Percentiles rank a stretch among this genome's conserved stretches.
Evolutionary conservation across 768 basidiomycete genomes (phyloP).

Genomic region (Rhizopogon roseolus): DNA sequence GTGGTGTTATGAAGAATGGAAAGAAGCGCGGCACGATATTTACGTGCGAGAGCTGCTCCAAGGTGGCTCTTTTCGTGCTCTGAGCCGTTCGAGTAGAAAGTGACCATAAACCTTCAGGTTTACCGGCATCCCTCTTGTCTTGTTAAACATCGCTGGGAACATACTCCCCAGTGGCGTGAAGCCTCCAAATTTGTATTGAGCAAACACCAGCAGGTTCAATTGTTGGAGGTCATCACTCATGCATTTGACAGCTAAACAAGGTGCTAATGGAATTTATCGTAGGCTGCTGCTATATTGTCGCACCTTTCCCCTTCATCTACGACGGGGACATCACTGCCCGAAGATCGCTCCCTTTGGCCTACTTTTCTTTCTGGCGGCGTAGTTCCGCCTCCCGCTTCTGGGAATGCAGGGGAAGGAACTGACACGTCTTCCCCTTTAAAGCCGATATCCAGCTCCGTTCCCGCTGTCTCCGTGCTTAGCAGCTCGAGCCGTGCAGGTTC

Average conservation of each 20-base stretch:
- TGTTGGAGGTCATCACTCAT: slow-evolving; percentile 66
- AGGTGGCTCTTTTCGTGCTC: slow-evolving; percentile 43
- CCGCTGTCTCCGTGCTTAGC: slow-evolving; percentile 26
- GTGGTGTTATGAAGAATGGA: slow-evolving; percentile 30
- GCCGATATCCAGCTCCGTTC: slow-evolving; percentile 51
- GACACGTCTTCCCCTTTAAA: slow-evolving; percentile 10
- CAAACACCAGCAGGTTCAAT: slow-evolving; percentile 96
- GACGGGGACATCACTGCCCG: slow-evolving; percentile 76
- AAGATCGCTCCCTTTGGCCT: slow-evolving; percentile 92
- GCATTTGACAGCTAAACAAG: not conserved
- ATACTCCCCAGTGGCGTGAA: slow-evolving; percentile 94
- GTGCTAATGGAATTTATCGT: slow-evolving; percentile 9
- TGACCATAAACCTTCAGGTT: slow-evolving; percentile 39
- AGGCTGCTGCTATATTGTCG: slow-evolving; percentile 94
- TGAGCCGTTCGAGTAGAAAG: not conserved
- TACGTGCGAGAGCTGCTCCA: slow-evolving; percentile 91
- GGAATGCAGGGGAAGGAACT: slow-evolving; percentile 17
- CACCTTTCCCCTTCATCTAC: slow-evolving; percentile 67
- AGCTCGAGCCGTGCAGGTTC: slow-evolving; percentile 24
- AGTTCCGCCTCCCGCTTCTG: slow-evolving; percentile 45
- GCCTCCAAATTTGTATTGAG: slow-evolving; percentile 85
- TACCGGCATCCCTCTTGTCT: slow-evolving; percentile 93
- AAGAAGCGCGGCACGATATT: slow-evolving; percentile 86
- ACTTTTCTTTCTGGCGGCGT: slow-evolving; percentile 71
- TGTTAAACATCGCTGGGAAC: slow-evolving; percentile 98